These are phyloP conservation scores for Xylaria castorea DNA, from an alignment of 495 filamentous ascomycete genomes.

Conservation along the genomic window DNA sequence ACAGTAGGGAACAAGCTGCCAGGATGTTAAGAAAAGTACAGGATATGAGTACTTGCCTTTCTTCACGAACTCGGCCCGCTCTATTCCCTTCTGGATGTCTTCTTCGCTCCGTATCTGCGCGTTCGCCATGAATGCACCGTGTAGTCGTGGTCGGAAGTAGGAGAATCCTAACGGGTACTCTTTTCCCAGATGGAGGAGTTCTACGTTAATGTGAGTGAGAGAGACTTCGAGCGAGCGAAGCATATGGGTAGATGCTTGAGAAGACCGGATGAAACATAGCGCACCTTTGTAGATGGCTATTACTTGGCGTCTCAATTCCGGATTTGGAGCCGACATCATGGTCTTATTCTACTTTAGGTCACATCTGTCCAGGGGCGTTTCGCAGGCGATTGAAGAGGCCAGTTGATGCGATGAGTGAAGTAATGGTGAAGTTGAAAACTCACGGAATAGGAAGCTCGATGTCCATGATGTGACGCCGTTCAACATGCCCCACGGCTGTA, in stretches of 20 bases:
- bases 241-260: background rate
- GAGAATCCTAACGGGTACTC: slow-evolving; percentile 87
- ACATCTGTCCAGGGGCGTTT: background rate
- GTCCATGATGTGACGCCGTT: slow-evolving; percentile 4
- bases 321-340: slow-evolving; percentile 46
- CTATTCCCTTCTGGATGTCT: slow-evolving; percentile 76
- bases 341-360: background rate
- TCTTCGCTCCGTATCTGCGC: slow-evolving; percentile 71
- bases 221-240: background rate
- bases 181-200: slow-evolving; percentile 82
- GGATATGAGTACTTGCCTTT: slow-evolving; percentile 68
- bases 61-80: slow-evolving; percentile 83
- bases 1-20: background rate
- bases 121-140: slow-evolving; percentile 82
- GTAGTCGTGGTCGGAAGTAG: slow-evolving; percentile 82
- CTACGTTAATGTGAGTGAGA: slow-evolving; percentile 47
- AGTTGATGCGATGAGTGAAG: background rate
- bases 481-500: background rate
- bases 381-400: background rate
- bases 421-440: background rate
- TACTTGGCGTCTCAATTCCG: slow-evolving; percentile 76
- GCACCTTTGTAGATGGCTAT: slow-evolving; percentile 91
- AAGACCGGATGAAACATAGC: background rate
- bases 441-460: background rate
- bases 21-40: background rate